Evolutionary conservation across 305 asterid genomes (phyloP).

Genomic region (Fraxinus sp.): DNA sequence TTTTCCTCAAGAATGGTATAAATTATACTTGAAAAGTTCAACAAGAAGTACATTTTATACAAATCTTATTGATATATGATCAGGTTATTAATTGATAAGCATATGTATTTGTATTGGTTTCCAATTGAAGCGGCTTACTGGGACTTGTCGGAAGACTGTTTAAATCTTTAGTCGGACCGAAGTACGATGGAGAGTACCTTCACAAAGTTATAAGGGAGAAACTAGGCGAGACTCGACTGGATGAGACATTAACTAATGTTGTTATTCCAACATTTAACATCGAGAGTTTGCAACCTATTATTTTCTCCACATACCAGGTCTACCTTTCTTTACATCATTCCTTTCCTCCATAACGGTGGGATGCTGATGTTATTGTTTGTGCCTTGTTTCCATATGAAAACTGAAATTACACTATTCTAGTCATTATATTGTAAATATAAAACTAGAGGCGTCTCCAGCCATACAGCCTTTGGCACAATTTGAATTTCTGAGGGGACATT

Average conservation of each 20-base stretch:
- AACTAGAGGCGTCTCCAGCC: too few relatives aligned
- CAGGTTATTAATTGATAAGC: neutral
- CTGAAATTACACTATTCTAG: neutral
- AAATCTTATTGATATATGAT: neutral
- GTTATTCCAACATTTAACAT: conserved; percentile 47
- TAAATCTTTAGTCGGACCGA: conserved; percentile 28
- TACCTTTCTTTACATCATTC: neutral
- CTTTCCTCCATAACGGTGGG: neutral
- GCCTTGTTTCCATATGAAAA: neutral
- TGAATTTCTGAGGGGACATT: too few relatives aligned
- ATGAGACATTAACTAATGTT: conserved; percentile 40
- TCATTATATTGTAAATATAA: neutral
- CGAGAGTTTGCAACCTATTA: conserved; percentile 38
- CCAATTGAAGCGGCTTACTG: conserved; percentile 21
- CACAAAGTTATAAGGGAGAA: conserved; percentile 30
- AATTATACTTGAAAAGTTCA: neutral
- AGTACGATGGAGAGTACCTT: conserved; percentile 37
- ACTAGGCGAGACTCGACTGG: conserved; percentile 31
- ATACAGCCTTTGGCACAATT: too few relatives aligned
- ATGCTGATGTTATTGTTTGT: neutral
- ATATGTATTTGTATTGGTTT: neutral
- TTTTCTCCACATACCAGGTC: conserved; percentile 51
- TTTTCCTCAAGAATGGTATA: conserved; percentile 32
- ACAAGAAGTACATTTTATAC: neutral
- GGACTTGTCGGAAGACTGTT: conserved; percentile 8